A percentile compares a stretch with the other conserved stretches of the same genome.
These are phyloP conservation scores for Fraxinus nigra DNA, from an alignment of 305 asterid genomes.

Conservation along the genomic window DNA sequence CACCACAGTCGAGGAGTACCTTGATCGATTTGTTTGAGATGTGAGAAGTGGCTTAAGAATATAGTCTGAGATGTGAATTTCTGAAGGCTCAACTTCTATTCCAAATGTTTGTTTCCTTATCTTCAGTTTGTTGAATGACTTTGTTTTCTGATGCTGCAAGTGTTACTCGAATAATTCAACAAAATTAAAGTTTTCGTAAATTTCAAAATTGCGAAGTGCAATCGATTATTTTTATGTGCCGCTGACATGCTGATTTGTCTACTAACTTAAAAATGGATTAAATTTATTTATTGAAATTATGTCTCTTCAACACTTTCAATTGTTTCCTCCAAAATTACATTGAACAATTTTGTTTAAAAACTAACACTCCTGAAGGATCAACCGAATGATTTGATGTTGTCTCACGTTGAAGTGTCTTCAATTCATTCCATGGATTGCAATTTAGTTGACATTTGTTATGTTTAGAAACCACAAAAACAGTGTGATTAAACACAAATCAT, in stretches of 20 bases:
- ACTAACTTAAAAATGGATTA: not conserved
- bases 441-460: not conserved
- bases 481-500: no score
- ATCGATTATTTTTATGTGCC: not conserved
- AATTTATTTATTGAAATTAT: no score
- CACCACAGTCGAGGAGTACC: slow-evolving; percentile 64
- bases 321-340: not conserved
- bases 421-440: not conserved
- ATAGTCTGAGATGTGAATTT: not conserved
- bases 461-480: no score
- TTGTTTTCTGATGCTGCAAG: not conserved
- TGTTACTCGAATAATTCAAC: not conserved
- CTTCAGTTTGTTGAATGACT: not conserved
- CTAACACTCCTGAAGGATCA: not conserved
- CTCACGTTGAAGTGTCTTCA: not conserved
- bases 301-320: not conserved
- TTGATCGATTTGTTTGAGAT: slow-evolving; percentile 41
- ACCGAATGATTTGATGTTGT: not conserved
- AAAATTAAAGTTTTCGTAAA: not conserved
- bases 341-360: not conserved
- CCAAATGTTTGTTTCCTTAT: not conserved
- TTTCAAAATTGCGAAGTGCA: not conserved
- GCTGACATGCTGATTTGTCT: not conserved
- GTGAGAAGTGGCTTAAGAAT: not conserved
- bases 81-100: not conserved